Evolutionary conservation across 306 rosid genomes (phyloP), one percentile per base, ranked within the genome.

Genomic region (Morella rubra): DNA sequence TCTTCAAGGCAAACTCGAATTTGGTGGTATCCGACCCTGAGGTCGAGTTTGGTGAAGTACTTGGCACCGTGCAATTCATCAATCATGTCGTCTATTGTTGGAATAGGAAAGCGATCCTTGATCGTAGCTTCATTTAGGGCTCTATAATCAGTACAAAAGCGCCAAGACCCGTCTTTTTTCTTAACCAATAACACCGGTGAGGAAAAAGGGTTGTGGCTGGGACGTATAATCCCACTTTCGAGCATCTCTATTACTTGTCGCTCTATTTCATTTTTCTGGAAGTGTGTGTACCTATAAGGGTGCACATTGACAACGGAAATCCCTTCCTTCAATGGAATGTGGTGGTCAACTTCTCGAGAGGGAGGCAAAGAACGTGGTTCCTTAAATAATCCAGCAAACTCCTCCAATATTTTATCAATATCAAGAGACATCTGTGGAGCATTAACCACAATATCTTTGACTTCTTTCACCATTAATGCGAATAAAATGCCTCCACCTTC

Each of bases 181-280:
- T 60, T 60, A 0, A 60, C n/a, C 0, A 60, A 18, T 3, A 60
- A 11, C 5, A 60, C 8, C 0, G 4, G 10, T 0, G 53, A 68
- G 0, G 53, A 44, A 19, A 44, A 19, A 37, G 72, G 0, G n/a
- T 2, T 68, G 0, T 1, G 13, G 4, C 16, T 68, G 0, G 18
- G 24, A 0, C 5, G 0, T 4, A 68, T 68, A 2, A 19, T 4
- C 0, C n/a, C 0, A 0, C n/a, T 9, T 0, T 5, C 3, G 3
- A 44, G 7, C 53, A 44, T 68, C 5, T 44, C 72, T 7, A 4
- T 2, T 8, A 44, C 53, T 5, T 2, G 37, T 0, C 8, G 1
- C 14, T 68, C 72, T 4, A 44, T 68, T 16, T 68, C 72, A 1
- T n/a, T 12, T 68, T 44, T 68, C 12, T 68, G 16, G 0, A 42